A percentile compares a stretch with the other conserved stretches of the same genome.
Evolutionary conservation across 306 rosid genomes (phyloP).

Genomic region (Benincasa hispida): DNA sequence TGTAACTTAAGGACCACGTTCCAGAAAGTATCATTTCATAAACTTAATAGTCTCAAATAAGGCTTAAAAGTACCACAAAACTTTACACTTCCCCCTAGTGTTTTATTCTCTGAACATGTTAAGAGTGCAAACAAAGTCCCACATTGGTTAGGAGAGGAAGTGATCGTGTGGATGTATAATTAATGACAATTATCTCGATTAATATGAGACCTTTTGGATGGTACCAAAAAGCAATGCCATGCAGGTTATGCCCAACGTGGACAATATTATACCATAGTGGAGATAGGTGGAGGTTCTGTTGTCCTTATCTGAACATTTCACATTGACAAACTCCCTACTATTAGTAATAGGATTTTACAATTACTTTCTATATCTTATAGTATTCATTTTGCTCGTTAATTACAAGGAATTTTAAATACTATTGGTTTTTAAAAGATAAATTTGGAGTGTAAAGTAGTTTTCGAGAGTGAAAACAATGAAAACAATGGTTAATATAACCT

Average conservation of each 20-base stretch:
- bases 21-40: slow-evolving; percentile 1
- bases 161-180: no score
- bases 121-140: no score
- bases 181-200: no score
- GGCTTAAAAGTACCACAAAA: background rate
- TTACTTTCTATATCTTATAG: background rate
- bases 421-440: background rate
- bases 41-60: background rate
- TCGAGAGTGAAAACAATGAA: background rate
- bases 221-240: no score
- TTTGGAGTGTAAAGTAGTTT: background rate
- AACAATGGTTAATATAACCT: background rate
- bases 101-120: background rate
- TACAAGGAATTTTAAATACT: background rate
- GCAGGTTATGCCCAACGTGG: no score
- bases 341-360: background rate
- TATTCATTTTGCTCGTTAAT: background rate
- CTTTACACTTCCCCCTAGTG: background rate
- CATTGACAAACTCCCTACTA: background rate
- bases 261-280: no score
- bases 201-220: no score
- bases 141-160: no score
- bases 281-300: no score
- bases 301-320: background rate
- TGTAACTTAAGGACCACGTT: no score